These are phyloP conservation scores for Ceraceosorus guamensis DNA, from an alignment of 1,284 basidiomycete genomes.

Conservation along the genomic window DNA sequence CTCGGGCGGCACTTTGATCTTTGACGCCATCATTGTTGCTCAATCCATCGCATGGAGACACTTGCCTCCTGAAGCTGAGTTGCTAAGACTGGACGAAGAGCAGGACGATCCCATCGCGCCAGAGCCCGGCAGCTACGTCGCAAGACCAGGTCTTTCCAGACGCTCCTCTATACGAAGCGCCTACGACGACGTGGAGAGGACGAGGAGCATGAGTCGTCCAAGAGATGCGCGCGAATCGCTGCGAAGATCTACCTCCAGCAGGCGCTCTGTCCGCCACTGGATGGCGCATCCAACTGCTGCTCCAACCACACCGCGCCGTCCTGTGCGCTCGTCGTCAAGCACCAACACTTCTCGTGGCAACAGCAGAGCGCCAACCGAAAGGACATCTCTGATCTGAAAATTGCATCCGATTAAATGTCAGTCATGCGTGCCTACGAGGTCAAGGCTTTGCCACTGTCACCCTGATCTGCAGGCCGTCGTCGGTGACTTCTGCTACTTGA, in stretches of 20 bases:
- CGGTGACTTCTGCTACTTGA: neutral
- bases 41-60: constrained; percentile 38
- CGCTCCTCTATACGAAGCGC: neutral
- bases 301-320: too few relatives aligned
- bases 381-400: too few relatives aligned
- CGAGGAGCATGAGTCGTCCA: neutral
- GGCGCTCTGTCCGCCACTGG: too few relatives aligned
- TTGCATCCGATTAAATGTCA: too few relatives aligned
- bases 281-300: too few relatives aligned
- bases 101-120: neutral
- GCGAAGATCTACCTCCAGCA: neutral
- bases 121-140: neutral
- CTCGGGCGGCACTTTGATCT: constrained; percentile 39
- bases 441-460: too few relatives aligned
- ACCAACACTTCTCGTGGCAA: too few relatives aligned
- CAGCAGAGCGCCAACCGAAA: too few relatives aligned
- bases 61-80: neutral
- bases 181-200: neutral
- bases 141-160: neutral
- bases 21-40: constrained; percentile 39
- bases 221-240: neutral
- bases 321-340: too few relatives aligned
- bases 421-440: too few relatives aligned
- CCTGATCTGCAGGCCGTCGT: neutral
- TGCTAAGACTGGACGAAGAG: neutral